These are phyloP conservation scores for Carex sylvatica DNA, from an alignment of 202 grass and related monocot species.

Conservation along the genomic window DNA sequence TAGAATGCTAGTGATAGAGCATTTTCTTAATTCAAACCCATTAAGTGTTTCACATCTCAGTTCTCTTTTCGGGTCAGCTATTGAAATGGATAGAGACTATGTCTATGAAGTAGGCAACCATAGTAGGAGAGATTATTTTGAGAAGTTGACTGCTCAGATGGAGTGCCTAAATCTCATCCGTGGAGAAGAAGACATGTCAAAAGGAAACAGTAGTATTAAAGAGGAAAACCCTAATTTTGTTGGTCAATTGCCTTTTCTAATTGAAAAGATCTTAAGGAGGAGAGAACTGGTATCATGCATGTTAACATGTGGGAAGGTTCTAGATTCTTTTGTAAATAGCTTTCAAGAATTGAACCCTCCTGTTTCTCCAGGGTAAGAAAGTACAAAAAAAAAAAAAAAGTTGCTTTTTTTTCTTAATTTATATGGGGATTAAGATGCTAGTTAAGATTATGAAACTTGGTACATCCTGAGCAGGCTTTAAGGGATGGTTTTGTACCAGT, in stretches of 20 bases:
- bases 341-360: neutral
- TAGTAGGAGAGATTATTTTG: constrained; percentile 34
- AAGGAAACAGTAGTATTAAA: constrained; percentile 3
- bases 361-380: constrained; percentile 30
- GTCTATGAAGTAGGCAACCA: constrained; percentile 10
- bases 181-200: neutral
- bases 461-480: constrained; percentile 18
- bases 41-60: constrained; percentile 39
- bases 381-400: constrained; percentile 11
- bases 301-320: constrained; percentile 41
- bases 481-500: neutral
- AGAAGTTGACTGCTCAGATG: constrained; percentile 32
- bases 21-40: constrained; percentile 53
- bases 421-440: neutral
- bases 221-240: constrained; percentile 20
- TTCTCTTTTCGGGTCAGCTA: constrained; percentile 47
- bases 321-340: constrained; percentile 38
- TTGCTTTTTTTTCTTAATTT: neutral
- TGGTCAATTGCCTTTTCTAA: constrained; percentile 46
- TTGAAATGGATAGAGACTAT: constrained; percentile 53
- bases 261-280: constrained; percentile 50
- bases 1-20: constrained; percentile 43
- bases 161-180: constrained; percentile 28
- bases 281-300: constrained; percentile 36
- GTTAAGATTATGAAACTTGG: neutral